phyloP scores from a whole-genome alignment of 2,329 filamentous ascomycete species.

The Aspergillus sp. region DNA sequence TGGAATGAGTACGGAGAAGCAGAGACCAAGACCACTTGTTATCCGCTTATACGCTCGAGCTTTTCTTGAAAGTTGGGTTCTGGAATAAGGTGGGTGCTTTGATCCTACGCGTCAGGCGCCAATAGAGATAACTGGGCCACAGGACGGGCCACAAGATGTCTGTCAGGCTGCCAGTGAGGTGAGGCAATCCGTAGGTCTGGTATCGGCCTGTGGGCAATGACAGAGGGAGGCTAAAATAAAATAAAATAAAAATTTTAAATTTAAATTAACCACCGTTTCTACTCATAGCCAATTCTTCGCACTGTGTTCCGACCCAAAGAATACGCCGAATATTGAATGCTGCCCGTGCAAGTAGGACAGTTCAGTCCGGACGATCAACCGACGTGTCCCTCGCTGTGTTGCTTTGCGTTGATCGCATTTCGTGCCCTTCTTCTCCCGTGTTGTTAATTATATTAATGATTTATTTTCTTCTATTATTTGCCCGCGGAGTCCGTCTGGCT shows the following conservation, averaged over 20 bases:
- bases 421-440: no score
- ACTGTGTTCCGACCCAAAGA: no score
- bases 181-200: not conserved
- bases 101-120: not conserved
- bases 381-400: not conserved
- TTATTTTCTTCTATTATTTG: not conserved
- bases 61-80: not conserved
- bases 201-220: no score
- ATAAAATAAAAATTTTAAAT: no score
- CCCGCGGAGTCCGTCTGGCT: no score
- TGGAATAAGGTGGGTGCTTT: not conserved
- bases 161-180: not conserved
- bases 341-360: not conserved
- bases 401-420: no score
- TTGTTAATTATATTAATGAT: not conserved
- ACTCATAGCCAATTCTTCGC: no score
- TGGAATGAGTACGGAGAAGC: no score
- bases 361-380: not conserved
- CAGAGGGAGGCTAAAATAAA: no score
- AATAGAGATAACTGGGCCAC: not conserved
- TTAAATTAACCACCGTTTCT: no score
- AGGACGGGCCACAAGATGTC: no score
- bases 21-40: not conserved
- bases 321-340: no score
- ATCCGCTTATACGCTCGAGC: not conserved